Percentiles rank a stretch among this genome's conserved stretches.
These are phyloP conservation scores for Lasiosphaeria hispida DNA, from an alignment of 495 filamentous ascomycete species.

Conservation along the genomic window DNA sequence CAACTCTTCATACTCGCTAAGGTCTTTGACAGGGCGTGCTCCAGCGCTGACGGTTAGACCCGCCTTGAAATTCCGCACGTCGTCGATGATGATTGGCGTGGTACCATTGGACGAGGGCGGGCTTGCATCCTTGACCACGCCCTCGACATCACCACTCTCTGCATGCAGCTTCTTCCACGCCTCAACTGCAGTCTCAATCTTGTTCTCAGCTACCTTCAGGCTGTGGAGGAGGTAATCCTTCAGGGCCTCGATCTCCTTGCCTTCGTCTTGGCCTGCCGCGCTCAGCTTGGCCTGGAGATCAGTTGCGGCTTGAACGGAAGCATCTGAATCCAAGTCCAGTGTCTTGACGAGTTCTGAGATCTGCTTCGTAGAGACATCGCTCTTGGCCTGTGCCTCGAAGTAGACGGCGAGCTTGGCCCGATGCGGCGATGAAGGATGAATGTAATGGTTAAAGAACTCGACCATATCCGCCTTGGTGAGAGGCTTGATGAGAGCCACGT, in stretches of 20 bases:
- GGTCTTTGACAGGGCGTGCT: slow-evolving; percentile 65
- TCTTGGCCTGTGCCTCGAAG: slow-evolving; percentile 67
- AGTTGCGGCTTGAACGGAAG: slow-evolving; percentile 27
- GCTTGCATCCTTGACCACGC: slow-evolving; percentile 41
- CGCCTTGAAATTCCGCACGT: slow-evolving; percentile 76
- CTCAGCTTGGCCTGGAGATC: slow-evolving; percentile 34
- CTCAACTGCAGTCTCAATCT: slow-evolving; percentile 32
- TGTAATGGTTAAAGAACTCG: slow-evolving; percentile 74
- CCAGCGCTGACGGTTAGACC: slow-evolving; percentile 64
- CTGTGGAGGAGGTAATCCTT: slow-evolving; percentile 36
- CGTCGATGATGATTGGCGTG: slow-evolving; percentile 57
- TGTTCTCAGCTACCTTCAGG: slow-evolving; percentile 33
- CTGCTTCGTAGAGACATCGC: slow-evolving; percentile 47
- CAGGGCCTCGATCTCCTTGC: slow-evolving; percentile 33
- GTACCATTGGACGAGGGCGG: slow-evolving; percentile 43
- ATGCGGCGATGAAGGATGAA: slow-evolving; percentile 66
- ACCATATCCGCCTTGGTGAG: slow-evolving; percentile 77
- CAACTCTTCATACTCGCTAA: slow-evolving; percentile 79
- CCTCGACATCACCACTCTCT: slow-evolving; percentile 37
- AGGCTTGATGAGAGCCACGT: slow-evolving; percentile 69
- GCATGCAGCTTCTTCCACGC: slow-evolving; percentile 52
- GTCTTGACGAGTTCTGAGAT: slow-evolving; percentile 51
- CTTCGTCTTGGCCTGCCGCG: slow-evolving; percentile 32
- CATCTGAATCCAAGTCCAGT: slow-evolving; percentile 20
- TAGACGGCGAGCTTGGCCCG: slow-evolving; percentile 83